Conservation (phyloP, 2,329 filamentous ascomycete species). For the Colletotrichum sp. region DNA sequence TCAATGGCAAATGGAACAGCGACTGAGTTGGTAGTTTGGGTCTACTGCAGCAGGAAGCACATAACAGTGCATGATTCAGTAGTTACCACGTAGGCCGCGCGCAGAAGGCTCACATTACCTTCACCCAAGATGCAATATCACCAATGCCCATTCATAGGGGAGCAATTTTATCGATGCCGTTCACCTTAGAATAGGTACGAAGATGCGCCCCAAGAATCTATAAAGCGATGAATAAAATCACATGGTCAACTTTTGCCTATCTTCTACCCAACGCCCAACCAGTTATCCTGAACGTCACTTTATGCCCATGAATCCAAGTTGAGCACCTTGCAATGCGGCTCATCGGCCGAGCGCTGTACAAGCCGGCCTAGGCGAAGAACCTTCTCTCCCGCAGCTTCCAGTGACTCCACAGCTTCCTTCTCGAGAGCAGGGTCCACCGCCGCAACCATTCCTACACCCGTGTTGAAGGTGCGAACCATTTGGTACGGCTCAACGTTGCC, state of each 20-base stretch:
- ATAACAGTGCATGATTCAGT: neutral
- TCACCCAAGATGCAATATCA: neutral
- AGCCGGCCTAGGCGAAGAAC: constrained; percentile 80
- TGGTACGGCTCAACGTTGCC: constrained; percentile 77
- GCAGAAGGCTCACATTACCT: neutral
- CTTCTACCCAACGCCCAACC: constrained; percentile 2
- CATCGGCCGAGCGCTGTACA: constrained; percentile 58
- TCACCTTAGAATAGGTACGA: neutral
- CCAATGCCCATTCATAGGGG: neutral
- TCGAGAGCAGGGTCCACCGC: constrained; percentile 74
- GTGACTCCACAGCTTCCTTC: constrained; percentile 60
- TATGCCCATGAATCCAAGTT: constrained; percentile 55
- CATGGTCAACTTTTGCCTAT: neutral
- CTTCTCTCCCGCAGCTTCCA: constrained; percentile 74
- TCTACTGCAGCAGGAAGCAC: neutral
- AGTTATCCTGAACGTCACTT: neutral
- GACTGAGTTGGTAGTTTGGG: neutral
- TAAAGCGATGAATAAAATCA: neutral
- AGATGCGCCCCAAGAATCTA: neutral
- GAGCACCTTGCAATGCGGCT: constrained; percentile 54
- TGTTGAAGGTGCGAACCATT: constrained; percentile 95
- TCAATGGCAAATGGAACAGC: neutral
- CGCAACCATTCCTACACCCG: constrained; percentile 91
- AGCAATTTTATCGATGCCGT: neutral
- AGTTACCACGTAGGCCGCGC: neutral